Evolutionary conservation across 768 basidiomycete genomes (phyloP).

Genomic region (Serendipita sp.): DNA sequence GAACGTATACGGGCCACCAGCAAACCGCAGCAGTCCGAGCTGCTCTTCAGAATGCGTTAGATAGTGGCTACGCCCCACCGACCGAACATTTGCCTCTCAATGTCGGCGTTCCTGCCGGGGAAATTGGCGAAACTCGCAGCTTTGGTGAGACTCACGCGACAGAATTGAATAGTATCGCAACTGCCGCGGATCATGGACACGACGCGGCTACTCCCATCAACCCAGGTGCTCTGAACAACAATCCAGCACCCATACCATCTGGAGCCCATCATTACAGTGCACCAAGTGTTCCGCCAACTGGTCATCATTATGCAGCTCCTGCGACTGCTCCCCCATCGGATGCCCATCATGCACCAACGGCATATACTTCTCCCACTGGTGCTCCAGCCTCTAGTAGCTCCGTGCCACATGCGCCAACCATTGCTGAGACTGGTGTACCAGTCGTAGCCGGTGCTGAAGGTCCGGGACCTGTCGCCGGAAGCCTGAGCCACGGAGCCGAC

Average conservation of each 20-base stretch:
- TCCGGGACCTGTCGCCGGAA: constrained; percentile 52
- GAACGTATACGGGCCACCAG: constrained; percentile 41
- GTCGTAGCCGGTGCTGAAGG: constrained; percentile 42
- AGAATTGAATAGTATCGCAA: constrained; percentile 45
- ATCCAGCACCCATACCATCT: constrained; percentile 19
- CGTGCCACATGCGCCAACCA: constrained; percentile 32
- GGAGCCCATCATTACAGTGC: constrained; percentile 15
- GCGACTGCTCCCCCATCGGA: constrained; percentile 3
- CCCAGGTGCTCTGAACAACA: constrained; percentile 19
- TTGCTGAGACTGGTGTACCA: constrained; percentile 66
- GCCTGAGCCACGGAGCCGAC: constrained; percentile 22
- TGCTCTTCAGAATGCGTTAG: constrained; percentile 60
- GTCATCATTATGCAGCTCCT: constrained; percentile 5
- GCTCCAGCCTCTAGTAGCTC: neutral
- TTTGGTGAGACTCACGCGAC: constrained; percentile 73
- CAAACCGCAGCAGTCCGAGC: constrained; percentile 56
- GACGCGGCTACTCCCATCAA: constrained; percentile 11
- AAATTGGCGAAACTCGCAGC: constrained; percentile 50
- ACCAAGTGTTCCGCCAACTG: constrained; percentile 27
- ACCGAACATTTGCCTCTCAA: constrained; percentile 42
- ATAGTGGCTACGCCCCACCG: constrained; percentile 54
- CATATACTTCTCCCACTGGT: constrained; percentile 7
- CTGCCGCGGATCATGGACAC: constrained; percentile 7
- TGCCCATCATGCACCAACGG: constrained; percentile 6
- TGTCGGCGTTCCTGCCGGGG: constrained; percentile 28